phyloP scores from a whole-genome alignment of 2,329 filamentous ascomycete species.

The Colletotrichum filicis region DNA sequence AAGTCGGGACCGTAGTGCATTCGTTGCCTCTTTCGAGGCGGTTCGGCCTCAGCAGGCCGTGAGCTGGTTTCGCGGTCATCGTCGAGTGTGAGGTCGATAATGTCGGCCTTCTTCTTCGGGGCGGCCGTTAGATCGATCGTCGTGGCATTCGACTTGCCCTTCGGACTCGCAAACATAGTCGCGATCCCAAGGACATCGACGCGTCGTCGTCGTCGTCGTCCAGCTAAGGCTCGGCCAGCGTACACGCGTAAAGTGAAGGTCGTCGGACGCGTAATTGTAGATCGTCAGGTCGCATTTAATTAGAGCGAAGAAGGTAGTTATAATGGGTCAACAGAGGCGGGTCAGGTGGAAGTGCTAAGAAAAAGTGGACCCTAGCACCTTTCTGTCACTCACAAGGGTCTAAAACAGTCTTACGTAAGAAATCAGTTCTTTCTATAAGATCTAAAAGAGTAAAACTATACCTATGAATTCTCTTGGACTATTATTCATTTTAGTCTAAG shows the following conservation, averaged over 20 bases:
- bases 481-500: no score
- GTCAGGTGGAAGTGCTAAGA: not conserved
- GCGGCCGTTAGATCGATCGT: not conserved
- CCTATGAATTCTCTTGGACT: no score
- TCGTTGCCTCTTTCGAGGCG: slow-evolving; percentile 46
- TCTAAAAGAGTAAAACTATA: no score
- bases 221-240: not conserved
- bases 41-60: slow-evolving; percentile 32
- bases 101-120: slow-evolving; percentile 23
- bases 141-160: not conserved
- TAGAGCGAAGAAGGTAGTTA: not conserved
- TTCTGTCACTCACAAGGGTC: rapidly evolving
- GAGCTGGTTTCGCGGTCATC: slow-evolving; percentile 30
- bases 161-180: not conserved
- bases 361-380: not conserved
- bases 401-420: not conserved
- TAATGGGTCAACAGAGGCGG: not conserved
- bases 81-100: slow-evolving; percentile 42
- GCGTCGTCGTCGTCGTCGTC: not conserved
- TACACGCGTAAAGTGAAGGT: not conserved
- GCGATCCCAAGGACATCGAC: not conserved
- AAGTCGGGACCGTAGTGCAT: slow-evolving; percentile 35
- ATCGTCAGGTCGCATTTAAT: not conserved
- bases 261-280: not conserved
- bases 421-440: not conserved